These are phyloP conservation scores for Fagus crenata DNA, from an alignment of 306 rosid genomes.

Conservation along the genomic window DNA sequence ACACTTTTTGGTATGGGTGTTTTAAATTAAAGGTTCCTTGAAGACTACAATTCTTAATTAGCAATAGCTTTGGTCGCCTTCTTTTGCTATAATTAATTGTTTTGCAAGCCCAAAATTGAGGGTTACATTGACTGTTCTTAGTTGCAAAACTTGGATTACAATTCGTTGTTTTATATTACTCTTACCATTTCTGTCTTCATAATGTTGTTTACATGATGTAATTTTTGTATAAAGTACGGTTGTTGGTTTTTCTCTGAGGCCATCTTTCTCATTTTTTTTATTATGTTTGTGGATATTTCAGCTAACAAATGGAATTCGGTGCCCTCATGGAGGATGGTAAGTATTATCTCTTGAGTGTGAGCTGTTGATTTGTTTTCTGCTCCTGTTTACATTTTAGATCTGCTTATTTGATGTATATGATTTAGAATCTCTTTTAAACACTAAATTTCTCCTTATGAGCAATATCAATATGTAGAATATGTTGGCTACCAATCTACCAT, in stretches of 20 bases:
- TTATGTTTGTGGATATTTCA: slow-evolving; percentile 5
- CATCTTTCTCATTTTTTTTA: slow-evolving; percentile 8
- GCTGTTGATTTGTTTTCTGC: background rate
- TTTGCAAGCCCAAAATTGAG: background rate
- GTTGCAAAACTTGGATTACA: background rate
- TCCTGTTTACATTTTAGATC: background rate
- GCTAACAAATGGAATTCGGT: background rate
- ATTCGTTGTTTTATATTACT: background rate
- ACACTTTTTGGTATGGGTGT: background rate
- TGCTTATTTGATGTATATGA: background rate
- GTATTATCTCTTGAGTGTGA: background rate
- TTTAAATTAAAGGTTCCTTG: background rate
- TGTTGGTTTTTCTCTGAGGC: background rate
- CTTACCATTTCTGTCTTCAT: background rate
- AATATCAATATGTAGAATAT: background rate
- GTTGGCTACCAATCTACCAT: background rate
- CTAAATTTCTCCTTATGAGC: background rate
- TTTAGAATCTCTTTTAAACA: background rate
- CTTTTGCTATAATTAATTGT: background rate
- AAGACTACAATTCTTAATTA: background rate
- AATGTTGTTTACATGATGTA: background rate
- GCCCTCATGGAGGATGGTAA: slow-evolving; percentile 15
- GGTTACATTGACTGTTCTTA: background rate
- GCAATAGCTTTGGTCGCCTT: background rate
- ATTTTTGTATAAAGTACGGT: background rate